Base-by-base conservation (phyloP, 2,329 filamentous ascomycete species). In the Fusarium virguliforme region DNA sequence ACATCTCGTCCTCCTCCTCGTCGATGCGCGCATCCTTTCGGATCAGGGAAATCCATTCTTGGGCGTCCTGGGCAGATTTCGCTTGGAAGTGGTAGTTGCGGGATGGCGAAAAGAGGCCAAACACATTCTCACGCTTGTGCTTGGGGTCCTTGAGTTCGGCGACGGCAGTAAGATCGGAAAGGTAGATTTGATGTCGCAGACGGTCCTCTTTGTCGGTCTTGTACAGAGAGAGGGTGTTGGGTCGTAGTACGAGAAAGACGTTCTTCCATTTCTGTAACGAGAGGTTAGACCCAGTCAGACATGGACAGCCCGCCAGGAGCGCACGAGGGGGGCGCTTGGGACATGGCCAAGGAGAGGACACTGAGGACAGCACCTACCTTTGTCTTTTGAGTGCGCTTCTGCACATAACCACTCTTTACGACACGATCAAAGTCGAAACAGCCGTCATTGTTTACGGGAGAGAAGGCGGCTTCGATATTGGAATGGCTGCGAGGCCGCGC, bases 381-480 rank as follows among this genome's bases (percentile, higher is more conserved):
- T 66, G 95, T 98, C 85, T 95, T 97, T 76, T 95, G 92, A 18
- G 94, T 97, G 74, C 95, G 90, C 82, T 97, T 97, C 78, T 92
- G 88, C 40, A 97, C 90, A 73, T 92, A 92, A 65, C 95, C 95
- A 63, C 92, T 90, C 83, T 97, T 98, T 80, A 98, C 88, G 61
- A 98, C 93, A 56, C 94, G 91, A 81, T 99, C 96, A 77, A 97
- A 97, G 77, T 96, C 95, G 80, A 97, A 99, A 81, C 94, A 96
- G 69, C 96, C 96, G 81, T 97, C 95, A 81, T 97, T 92, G 79
- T 95, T 97, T 71, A 98, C 94, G 5, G 94, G 94, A 32, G 94
- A 96, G 77, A 94, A 90, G 15, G 90, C 86, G 22, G 90, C 86
- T 71, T 92, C 90, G 46, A 91, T 78, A 28, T 79, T 75, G 26